Evolutionary conservation across 495 filamentous ascomycete genomes (phyloP).

Genomic region (Usnea hakonensis): DNA sequence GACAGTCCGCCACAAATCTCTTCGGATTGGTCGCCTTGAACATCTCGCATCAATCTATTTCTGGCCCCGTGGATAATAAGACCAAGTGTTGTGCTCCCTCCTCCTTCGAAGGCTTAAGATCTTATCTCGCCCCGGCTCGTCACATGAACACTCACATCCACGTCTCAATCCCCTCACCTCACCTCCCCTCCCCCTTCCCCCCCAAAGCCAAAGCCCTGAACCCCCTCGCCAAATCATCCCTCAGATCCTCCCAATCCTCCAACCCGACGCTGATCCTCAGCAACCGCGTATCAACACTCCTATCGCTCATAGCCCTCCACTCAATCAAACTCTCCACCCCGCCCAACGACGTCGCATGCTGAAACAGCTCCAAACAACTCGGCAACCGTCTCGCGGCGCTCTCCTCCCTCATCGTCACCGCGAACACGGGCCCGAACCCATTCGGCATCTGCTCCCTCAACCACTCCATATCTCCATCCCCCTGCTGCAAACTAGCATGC

Average conservation of each 20-base stretch:
- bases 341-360: constrained; percentile 89
- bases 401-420: constrained; percentile 55
- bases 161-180: background rate
- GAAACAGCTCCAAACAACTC: constrained; percentile 71
- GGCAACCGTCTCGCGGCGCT: constrained; percentile 60
- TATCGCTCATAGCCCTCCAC: constrained; percentile 76
- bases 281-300: constrained; percentile 59
- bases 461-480: constrained; percentile 59
- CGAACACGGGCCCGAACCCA: constrained; percentile 85
- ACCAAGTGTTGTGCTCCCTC: too few species aligned
- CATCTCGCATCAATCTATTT: too few species aligned
- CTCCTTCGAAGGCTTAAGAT: too few species aligned
- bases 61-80: too few species aligned
- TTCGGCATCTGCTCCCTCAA: constrained; percentile 82
- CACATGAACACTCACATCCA: background rate
- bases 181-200: background rate
- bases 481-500: constrained; percentile 77
- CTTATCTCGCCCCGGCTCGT: too few species aligned
- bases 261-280: constrained; percentile 79
- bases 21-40: background rate
- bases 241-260: constrained; percentile 81
- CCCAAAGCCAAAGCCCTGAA: background rate
- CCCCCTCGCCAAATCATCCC: constrained; percentile 53
- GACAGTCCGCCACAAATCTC: background rate
- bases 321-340: constrained; percentile 93